Conservation (phyloP, 768 basidiomycete genomes). For the Tulasnella sp. region DNA sequence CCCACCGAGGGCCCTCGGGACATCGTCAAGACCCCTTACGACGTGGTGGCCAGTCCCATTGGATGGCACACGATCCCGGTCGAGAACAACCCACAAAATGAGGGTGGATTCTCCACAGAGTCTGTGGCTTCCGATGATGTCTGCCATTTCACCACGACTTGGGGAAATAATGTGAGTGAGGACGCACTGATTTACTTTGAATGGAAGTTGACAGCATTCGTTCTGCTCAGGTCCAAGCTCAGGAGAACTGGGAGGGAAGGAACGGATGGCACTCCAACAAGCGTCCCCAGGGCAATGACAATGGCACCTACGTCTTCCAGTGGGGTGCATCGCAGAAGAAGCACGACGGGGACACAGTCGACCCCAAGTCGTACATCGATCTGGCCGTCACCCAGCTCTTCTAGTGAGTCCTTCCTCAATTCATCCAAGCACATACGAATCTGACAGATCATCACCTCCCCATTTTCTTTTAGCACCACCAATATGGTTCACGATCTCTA, state of each 20-base stretch:
- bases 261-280: constrained; percentile 58
- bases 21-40: constrained; percentile 54
- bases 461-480: constrained; percentile 32
- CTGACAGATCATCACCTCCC: background rate
- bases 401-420: constrained; percentile 31
- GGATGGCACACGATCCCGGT: constrained; percentile 88
- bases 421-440: background rate
- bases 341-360: constrained; percentile 45
- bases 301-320: constrained; percentile 52
- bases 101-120: constrained; percentile 12
- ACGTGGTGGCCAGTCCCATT: constrained; percentile 66
- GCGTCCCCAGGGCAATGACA: constrained; percentile 57
- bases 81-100: constrained; percentile 48
- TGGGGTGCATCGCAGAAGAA: constrained; percentile 60
- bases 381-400: constrained; percentile 79
- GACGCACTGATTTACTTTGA: background rate
- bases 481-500: constrained; percentile 76
- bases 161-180: constrained; percentile 67
- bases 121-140: constrained; percentile 18
- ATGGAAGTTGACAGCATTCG: background rate
- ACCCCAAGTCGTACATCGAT: constrained; percentile 78
- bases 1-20: constrained; percentile 57
- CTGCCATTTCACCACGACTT: constrained; percentile 64
- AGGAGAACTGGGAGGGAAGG: constrained; percentile 82
- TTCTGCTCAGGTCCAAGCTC: constrained; percentile 58